Evolutionary conservation across 163 green algal genomes (phyloP).

Genomic region (Prototheca cutis): DNA sequence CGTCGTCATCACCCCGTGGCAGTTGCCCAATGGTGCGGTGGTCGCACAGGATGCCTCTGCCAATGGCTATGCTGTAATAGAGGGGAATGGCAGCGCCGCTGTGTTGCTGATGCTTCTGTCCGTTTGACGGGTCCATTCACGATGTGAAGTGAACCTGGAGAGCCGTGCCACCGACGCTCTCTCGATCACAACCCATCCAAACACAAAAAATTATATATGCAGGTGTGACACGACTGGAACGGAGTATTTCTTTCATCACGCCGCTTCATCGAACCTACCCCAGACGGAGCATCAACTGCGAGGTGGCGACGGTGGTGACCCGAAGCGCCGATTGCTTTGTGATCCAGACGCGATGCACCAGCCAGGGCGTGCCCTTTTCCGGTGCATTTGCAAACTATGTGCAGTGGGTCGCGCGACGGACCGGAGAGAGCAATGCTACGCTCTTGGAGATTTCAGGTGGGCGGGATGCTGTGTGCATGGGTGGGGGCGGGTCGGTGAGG

Average conservation of each 20-base stretch:
- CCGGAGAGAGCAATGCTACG: no score
- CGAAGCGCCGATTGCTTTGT: constrained; percentile 1
- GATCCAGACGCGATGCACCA: background rate
- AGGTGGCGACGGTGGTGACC: constrained; percentile 1
- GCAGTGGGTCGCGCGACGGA: constrained; percentile 9
- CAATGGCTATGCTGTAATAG: background rate
- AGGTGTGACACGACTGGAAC: no score
- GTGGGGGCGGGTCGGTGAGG: no score
- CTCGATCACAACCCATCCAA: background rate
- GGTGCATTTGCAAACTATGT: constrained; percentile 25
- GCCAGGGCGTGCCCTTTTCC: constrained; percentile 27
- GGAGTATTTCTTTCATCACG: background rate
- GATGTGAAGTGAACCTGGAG: background rate
- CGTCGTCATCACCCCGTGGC: background rate
- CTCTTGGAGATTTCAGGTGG: no score
- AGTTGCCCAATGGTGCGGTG: background rate
- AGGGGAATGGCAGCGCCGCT: no score
- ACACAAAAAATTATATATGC: no score
- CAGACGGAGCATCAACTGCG: background rate
- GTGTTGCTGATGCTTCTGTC: background rate
- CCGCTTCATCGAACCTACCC: background rate
- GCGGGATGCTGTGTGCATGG: no score
- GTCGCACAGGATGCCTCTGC: background rate
- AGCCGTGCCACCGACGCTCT: background rate
- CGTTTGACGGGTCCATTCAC: no score